Conservation (phyloP, 306 rosid species). For the Pterocarpus macrocarpus region DNA sequence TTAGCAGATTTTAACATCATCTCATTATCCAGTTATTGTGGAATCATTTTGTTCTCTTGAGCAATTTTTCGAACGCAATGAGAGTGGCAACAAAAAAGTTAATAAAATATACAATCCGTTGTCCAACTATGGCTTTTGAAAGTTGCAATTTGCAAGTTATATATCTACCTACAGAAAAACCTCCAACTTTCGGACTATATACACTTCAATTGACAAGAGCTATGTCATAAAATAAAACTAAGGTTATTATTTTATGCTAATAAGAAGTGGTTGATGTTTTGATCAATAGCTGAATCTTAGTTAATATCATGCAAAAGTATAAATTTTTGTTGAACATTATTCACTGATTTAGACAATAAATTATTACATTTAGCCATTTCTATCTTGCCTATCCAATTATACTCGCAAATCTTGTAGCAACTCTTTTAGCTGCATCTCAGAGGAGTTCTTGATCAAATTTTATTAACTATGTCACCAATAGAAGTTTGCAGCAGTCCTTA, state of each 20-base stretch:
- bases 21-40: not conserved
- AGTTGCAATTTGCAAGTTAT: conserved; percentile 2
- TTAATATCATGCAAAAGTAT: not conserved
- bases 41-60: conserved; percentile 25
- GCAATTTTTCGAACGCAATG: not conserved
- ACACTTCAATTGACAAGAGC: not conserved
- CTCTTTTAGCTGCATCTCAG: conserved; percentile 6
- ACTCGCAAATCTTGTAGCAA: not conserved
- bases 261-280: conserved; percentile 10
- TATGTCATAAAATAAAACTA: not conserved
- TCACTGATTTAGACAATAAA: not conserved
- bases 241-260: not conserved
- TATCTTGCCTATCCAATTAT: not conserved
- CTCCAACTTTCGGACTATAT: conserved; percentile 2
- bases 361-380: conserved; percentile 6
- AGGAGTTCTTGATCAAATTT: not conserved
- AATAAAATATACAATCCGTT: not conserved
- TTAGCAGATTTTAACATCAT: not conserved
- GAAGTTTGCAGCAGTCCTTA: not conserved
- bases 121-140: conserved; percentile 14
- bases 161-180: not conserved
- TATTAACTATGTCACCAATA: not conserved
- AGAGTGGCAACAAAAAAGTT: not conserved
- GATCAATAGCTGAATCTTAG: conserved; percentile 19
- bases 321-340: conserved; percentile 2